Evolutionary conservation across 768 basidiomycete species (phyloP), one percentile per base, ranked within the genome.

Genomic region (Mycena latifolia): DNA sequence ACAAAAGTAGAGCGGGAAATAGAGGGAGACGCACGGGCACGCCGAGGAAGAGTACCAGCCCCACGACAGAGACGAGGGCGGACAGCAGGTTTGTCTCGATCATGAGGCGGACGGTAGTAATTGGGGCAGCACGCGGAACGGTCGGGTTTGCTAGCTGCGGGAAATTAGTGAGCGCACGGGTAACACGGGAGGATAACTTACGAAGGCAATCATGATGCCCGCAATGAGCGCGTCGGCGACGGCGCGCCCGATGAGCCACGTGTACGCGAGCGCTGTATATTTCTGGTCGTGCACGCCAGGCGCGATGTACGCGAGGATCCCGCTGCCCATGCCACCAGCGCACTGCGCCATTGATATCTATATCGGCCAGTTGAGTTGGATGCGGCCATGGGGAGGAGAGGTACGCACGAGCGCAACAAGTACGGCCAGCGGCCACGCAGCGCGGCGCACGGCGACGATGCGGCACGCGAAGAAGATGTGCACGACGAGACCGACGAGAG

Each of bases 381-480:
- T 6, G 33, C 8, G n/a, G n/a, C 6, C 14, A 35, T 6, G 14
- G 33, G 33, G 33, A 7, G 14, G 33, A 35, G 33, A 7, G 8
- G 14, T 2, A 59, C 64, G 18, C 29, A 65, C 64, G 11, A 66
- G 22, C 12, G 43, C 31, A n/a, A 61, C 50, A 20, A 55, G 46
- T 6, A 45, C 22, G 12, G 22, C 55, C n/a, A 61, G 28, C 18
- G 52, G 54, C 65, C 65, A 66, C 25, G 39, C 53, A 2, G 52
- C 15, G 27, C 53, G 58, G 28, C 27, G 22, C 2, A 66, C 48
- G 45, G 39, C 27, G 46, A 55, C 10, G 33, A 66, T 66, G 28
- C 65, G 57, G 35, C 25, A 55, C 43, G 24, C 48, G 47, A 66
- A 66, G 35, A 66, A 66, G 20, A 59, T 31, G 9, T 66, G 65